Evolutionary conservation across 2,329 filamentous ascomycete species (phyloP).

Genomic region (Metarhizium robertsii): DNA sequence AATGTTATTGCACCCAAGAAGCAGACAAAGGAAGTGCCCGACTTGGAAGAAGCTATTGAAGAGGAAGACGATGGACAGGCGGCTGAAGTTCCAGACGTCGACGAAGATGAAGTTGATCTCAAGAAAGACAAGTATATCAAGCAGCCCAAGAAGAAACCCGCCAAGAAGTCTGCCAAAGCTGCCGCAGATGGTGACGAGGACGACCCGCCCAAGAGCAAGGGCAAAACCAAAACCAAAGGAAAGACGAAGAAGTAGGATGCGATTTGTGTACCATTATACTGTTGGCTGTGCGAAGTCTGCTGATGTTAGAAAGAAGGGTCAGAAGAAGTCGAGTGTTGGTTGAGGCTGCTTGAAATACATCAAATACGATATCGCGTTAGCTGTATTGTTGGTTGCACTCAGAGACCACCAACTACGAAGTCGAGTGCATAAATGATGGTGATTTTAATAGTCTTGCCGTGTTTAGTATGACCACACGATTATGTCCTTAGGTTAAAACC

Average conservation of each 20-base stretch:
- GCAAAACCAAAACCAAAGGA: constrained; percentile 35
- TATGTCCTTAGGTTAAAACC: too few relatives aligned
- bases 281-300: background rate
- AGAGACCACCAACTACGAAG: too few relatives aligned
- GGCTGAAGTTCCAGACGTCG: constrained; percentile 47
- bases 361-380: background rate
- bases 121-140: constrained; percentile 97
- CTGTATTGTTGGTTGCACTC: background rate
- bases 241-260: constrained; percentile 35
- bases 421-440: too few relatives aligned
- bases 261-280: background rate
- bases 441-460: too few relatives aligned
- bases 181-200: constrained; percentile 44
- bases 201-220: constrained; percentile 41
- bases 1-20: constrained; percentile 66
- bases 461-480: too few relatives aligned
- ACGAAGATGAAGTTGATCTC: constrained; percentile 70
- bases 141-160: constrained; percentile 62
- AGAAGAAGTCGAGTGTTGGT: background rate
- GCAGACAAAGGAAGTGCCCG: constrained; percentile 66
- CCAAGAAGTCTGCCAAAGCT: constrained; percentile 34
- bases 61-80: constrained; percentile 72
- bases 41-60: constrained; percentile 92
- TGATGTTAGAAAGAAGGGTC: background rate
- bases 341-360: background rate